Conservation (phyloP, 1,284 basidiomycete genomes). For the Termitomyces sp. region DNA sequence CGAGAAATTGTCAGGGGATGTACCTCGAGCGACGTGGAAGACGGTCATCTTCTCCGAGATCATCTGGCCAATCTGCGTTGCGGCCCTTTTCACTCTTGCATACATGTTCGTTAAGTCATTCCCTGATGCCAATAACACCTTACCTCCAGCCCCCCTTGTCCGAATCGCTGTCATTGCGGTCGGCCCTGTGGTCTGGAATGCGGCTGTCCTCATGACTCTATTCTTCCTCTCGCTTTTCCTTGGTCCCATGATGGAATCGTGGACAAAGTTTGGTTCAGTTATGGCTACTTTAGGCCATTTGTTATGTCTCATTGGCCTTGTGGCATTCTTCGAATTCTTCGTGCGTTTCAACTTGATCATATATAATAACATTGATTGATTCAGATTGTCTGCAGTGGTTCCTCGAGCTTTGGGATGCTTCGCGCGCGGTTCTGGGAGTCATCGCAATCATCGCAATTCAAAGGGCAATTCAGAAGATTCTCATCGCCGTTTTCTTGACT, state of each 20-base stretch:
- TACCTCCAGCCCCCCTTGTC: conserved; percentile 75
- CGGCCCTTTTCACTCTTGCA: conserved; percentile 76
- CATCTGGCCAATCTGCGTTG: conserved; percentile 74
- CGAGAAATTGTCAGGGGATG: conserved; percentile 89
- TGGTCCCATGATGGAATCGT: conserved; percentile 86
- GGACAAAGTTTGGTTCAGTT: conserved; percentile 81
- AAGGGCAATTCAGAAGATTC: conserved; percentile 86
- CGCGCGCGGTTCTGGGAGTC: conserved; percentile 87
- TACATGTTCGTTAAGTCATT: conserved; percentile 93
- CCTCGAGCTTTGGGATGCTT: conserved; percentile 94
- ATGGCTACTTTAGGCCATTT: conserved; percentile 90
- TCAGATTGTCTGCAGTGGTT: conserved; percentile 68
- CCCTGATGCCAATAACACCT: conserved; percentile 61
- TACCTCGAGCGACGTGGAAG: conserved; percentile 85
- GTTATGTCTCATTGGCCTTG: conserved; percentile 71
- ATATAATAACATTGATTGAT: conserved; percentile 15
- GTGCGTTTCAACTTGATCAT: conserved; percentile 44
- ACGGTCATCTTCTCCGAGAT: conserved; percentile 85
- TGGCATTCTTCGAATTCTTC: conserved; percentile 93
- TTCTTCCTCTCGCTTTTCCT: conserved; percentile 92
- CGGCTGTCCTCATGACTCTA: conserved; percentile 76
- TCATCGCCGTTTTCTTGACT: conserved; percentile 89
- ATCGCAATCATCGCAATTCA: conserved; percentile 86
- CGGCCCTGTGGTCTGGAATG: conserved; percentile 96
- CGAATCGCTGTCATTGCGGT: conserved; percentile 88